These are phyloP conservation scores for Lagerstroemia speciosa DNA, from an alignment of 345 rosid genomes.

Conservation along the genomic window DNA sequence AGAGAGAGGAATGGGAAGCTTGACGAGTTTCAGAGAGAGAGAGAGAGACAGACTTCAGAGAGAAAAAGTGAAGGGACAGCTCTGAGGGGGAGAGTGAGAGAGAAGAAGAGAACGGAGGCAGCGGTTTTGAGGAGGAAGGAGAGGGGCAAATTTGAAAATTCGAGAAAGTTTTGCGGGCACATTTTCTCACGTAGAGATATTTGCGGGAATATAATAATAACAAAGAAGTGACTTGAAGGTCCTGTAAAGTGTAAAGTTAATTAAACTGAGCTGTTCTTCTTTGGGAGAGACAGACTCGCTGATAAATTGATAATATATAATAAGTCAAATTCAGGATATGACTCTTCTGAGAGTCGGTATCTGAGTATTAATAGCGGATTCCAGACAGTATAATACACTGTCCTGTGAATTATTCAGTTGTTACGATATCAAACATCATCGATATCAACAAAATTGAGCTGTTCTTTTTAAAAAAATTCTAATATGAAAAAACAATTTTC, in stretches of 20 bases:
- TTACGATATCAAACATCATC: too few relatives aligned
- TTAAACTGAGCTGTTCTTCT: conserved; percentile 4
- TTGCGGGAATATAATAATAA: conserved; percentile 5
- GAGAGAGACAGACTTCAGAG: too few relatives aligned
- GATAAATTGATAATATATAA: too few relatives aligned
- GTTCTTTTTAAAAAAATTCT: too few relatives aligned
- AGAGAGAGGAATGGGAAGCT: not conserved
- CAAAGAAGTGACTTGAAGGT: conserved; percentile 22
- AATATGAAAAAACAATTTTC: conserved; percentile 3
- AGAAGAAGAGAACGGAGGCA: conserved; percentile 10
- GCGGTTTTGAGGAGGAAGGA: conserved; percentile 40
- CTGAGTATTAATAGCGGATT: too few relatives aligned
- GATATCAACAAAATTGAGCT: too few relatives aligned
- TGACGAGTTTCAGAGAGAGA: not conserved
- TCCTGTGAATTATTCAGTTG: too few relatives aligned
- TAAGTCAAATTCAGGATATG: too few relatives aligned
- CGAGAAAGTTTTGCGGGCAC: conserved; percentile 7
- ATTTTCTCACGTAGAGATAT: conserved; percentile 9
- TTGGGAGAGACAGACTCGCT: too few relatives aligned
- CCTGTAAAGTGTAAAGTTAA: conserved; percentile 17
- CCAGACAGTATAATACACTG: too few relatives aligned
- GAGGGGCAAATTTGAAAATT: conserved; percentile 28
- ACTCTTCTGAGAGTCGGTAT: too few relatives aligned
- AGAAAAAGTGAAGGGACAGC: too few relatives aligned
- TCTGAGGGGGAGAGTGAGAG: conserved; percentile 13